phyloP scores from a whole-genome alignment of 768 basidiomycete genomes.

The Suillus weaverae region DNA sequence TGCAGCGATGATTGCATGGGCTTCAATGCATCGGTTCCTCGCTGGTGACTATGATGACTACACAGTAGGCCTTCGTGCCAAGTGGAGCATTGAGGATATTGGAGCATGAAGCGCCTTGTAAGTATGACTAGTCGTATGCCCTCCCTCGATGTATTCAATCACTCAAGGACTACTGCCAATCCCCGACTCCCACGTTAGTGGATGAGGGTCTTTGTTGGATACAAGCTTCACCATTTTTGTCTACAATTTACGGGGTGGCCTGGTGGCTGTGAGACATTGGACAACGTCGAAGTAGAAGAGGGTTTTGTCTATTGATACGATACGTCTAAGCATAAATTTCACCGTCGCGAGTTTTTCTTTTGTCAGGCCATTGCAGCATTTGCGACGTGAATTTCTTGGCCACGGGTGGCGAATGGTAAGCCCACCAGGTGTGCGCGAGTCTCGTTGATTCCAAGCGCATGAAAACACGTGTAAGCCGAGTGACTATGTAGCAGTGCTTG shows the following conservation, averaged over 20 bases:
- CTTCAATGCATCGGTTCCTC: conserved; percentile 80
- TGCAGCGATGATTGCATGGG: conserved; percentile 96
- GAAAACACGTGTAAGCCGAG: neutral
- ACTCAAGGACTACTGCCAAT: neutral
- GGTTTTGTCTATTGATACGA: no score
- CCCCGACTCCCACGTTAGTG: neutral
- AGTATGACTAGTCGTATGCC: neutral
- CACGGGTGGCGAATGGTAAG: neutral
- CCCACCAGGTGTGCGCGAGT: neutral
- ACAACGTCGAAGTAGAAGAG: no score
- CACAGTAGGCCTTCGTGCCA: conserved; percentile 56
- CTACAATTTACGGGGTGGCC: neutral
- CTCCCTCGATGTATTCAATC: neutral
- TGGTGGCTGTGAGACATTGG: no score
- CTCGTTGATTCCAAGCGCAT: neutral
- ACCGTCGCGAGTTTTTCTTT: no score
- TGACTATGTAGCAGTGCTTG: neutral
- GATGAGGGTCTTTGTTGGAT: no score
- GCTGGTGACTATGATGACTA: conserved; percentile 61
- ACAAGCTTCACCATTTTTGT: neutral
- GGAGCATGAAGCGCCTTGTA: neutral
- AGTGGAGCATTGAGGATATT: conserved; percentile 71
- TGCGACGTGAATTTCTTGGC: no score
- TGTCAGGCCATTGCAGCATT: no score
- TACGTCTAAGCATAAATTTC: no score